Conservation (phyloP, 1,139 yeast genomes). For the Lodderomyces beijingensis region DNA sequence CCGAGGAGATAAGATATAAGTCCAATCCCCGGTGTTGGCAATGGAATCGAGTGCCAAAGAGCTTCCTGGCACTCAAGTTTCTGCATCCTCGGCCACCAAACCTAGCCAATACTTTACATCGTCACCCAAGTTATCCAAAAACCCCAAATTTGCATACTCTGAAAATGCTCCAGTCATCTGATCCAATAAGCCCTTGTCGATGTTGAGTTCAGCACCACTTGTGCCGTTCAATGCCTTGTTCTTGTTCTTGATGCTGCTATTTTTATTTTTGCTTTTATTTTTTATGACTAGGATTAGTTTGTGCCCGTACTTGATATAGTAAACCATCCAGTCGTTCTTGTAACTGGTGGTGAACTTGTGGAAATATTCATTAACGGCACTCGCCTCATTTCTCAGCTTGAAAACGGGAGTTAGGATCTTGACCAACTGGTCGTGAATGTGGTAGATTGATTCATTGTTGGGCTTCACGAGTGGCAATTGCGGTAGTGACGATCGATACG, state of each 20-base stretch:
- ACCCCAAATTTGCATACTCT: slow-evolving; percentile 30
- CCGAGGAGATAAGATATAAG: too few relatives aligned
- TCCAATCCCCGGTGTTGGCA: too few relatives aligned
- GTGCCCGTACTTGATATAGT: slow-evolving; percentile 29
- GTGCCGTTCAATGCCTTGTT: not conserved
- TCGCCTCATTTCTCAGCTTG: slow-evolving; percentile 18
- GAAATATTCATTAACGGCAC: slow-evolving; percentile 28
- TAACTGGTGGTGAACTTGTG: slow-evolving; percentile 41
- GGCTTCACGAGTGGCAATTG: slow-evolving; percentile 22
- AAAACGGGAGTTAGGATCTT: slow-evolving; percentile 19
- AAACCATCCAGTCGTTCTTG: slow-evolving; percentile 43
- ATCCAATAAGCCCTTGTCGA: slow-evolving; percentile 11
- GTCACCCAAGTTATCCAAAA: slow-evolving; percentile 41
- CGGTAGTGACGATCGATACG: slow-evolving; percentile 38
- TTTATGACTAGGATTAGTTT: slow-evolving; percentile 35
- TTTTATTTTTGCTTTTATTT: slow-evolving; percentile 25
- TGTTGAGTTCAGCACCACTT: slow-evolving; percentile 4
- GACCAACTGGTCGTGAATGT: slow-evolving; percentile 36
- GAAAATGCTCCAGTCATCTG: slow-evolving; percentile 22
- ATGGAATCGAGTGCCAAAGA: too few relatives aligned
- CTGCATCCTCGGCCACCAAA: slow-evolving; percentile 1
- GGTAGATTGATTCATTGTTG: not conserved
- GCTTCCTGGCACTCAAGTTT: too few relatives aligned
- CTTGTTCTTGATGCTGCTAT: not conserved
- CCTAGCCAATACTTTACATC: slow-evolving; percentile 43